Conservation (phyloP, 2,329 filamentous ascomycete genomes). For the Ophiostoma sp. region DNA sequence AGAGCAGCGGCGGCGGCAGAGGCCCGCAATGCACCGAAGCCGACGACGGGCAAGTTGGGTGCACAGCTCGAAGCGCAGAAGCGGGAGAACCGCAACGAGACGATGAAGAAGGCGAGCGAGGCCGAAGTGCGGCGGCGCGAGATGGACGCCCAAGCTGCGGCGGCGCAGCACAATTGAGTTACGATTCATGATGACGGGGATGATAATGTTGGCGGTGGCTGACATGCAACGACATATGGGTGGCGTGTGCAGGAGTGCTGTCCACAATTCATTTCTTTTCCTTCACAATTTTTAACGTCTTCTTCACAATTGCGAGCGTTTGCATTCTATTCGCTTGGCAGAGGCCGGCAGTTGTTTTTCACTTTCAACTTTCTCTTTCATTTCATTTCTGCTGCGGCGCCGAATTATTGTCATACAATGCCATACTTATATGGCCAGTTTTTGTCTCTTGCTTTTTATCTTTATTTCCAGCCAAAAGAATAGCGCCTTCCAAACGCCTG, state of each 20-base stretch:
- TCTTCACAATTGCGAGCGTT: background rate
- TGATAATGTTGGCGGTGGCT: background rate
- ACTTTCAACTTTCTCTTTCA: background rate
- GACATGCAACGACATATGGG: background rate
- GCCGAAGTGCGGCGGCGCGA: conserved; percentile 66
- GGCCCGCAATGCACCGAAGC: conserved; percentile 52
- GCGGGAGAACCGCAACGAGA: conserved; percentile 68
- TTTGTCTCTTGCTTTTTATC: background rate
- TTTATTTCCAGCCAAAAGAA: background rate
- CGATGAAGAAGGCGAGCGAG: conserved; percentile 66
- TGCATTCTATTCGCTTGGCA: background rate
- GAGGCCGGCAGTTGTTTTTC: background rate
- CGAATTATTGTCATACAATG: background rate
- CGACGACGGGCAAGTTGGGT: conserved; percentile 66
- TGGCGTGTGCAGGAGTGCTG: too few species aligned
- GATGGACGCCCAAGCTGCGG: conserved; percentile 62
- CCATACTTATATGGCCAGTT: background rate
- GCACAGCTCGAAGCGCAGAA: conserved; percentile 73
- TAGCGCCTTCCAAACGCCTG: conserved; percentile 3
- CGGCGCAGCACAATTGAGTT: conserved; percentile 56
- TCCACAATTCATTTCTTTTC: background rate
- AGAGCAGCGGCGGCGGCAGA: conserved; percentile 82
- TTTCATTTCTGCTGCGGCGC: background rate
- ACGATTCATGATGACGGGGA: background rate
- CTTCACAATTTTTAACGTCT: background rate